Evolutionary conservation across 768 basidiomycete genomes (phyloP), one percentile per base, ranked within the genome.

Genomic region (Mrakia gelida): DNA sequence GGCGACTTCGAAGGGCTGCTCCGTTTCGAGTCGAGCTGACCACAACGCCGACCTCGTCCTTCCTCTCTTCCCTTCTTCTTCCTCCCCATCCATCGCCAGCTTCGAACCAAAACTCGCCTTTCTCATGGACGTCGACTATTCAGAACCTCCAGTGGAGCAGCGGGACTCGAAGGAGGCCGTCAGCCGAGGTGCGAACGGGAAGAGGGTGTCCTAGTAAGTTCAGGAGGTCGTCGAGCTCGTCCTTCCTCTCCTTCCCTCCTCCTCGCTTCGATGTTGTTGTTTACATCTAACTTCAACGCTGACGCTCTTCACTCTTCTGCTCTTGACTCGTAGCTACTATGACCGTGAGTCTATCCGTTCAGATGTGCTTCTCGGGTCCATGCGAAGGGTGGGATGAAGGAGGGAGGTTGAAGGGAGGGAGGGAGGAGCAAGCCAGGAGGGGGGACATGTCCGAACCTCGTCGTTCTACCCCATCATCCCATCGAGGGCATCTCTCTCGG

Each of bases 311-410:
- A 8, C 59, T 59, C 59, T 54, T 30, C 15, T 54, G 30, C 23
- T 30, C 30, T 32, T 26, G 18, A 38, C 15, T 32, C 32, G 5
- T 28, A 77, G 76, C 73, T 80, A 75, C 71, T 80, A 76, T 28
- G 80, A 78, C 54, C 61, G 79, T 78, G 67, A 70, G 75, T 73
- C 7, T 6, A 38, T 11, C 23, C 18, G 3, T 52, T 52, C 49
- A 52, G 49, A 52, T 52, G 6, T 76, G 18, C 26, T 38, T 13
- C 13, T 4, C 21, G 0, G n/a, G 2, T 23, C 11, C 21, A 15
- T 2, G 74, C 28, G 34, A 28, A 56, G 38, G 43, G 10, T 43
- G 21, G 52, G 28, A 16, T 28, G 41, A 8, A 7, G 34, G 61
- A 62, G 34, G 9, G 3, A 41, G 21, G 56, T 10, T n/a, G 45